A percentile compares a stretch with the other conserved stretches of the same genome.
Conservation (phyloP, 176 grass and related monocot species). For the Typha latifolia region DNA sequence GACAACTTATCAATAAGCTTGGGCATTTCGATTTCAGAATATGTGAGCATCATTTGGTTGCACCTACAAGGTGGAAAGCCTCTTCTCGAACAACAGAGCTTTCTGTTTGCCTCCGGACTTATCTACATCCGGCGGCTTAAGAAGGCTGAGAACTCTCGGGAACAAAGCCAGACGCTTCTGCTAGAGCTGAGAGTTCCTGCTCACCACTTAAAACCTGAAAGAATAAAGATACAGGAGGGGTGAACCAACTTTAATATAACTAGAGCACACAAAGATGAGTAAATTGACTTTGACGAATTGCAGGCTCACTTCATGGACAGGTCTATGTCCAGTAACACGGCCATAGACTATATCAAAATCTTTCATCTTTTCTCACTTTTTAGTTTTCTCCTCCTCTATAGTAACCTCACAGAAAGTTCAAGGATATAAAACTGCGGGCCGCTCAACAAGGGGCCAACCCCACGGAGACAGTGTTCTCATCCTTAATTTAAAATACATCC, state of each 20-base stretch:
- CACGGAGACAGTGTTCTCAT: too few species aligned
- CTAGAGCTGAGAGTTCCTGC: conserved; percentile 57
- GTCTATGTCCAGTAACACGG: too few species aligned
- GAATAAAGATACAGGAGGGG: not conserved
- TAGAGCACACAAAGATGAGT: not conserved
- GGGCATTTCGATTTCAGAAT: too few species aligned
- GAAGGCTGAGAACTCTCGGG: conserved; percentile 24
- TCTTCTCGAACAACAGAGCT: not conserved
- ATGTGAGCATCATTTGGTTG: not conserved
- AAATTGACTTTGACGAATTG: not conserved
- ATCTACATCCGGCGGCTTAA: not conserved
- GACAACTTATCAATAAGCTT: too few species aligned
- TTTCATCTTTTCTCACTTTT: too few species aligned
- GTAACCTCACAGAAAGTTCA: too few species aligned
- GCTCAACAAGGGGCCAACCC: too few species aligned
- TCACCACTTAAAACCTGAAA: conserved; percentile 63
- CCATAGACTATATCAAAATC: too few species aligned
- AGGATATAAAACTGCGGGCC: too few species aligned
- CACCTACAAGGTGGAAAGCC: not conserved
- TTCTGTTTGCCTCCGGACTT: not conserved
- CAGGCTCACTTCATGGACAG: too few species aligned
- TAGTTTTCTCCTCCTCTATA: too few species aligned
- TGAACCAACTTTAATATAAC: not conserved
- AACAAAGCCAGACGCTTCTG: conserved; percentile 62
- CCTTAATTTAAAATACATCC: too few species aligned